A percentile compares a stretch with the other conserved stretches of the same genome.
phyloP scores from a whole-genome alignment of 2,329 filamentous ascomycete species.

The Pseudogymnoascus sp. region DNA sequence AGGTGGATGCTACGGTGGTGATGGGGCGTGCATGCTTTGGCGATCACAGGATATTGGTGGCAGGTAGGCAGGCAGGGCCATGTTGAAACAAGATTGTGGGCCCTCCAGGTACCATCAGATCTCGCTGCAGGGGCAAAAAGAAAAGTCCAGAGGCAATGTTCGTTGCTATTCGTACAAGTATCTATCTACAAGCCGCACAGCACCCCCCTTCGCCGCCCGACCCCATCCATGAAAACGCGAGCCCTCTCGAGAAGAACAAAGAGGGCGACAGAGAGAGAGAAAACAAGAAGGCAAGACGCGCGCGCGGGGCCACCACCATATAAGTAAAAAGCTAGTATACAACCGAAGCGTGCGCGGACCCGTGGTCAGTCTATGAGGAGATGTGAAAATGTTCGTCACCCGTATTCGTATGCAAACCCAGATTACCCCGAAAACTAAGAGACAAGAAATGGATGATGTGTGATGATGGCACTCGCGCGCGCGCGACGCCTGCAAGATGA shows the following conservation, averaged over 20 bases:
- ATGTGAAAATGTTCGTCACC: slow-evolving; percentile 5
- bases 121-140: not conserved
- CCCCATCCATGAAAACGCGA: not conserved
- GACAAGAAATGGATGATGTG: slow-evolving; percentile 6
- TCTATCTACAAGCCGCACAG: slow-evolving; percentile 9
- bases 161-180: slow-evolving; percentile 9
- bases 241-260: not conserved
- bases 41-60: not conserved
- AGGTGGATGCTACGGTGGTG: not conserved
- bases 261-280: not conserved
- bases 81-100: not conserved
- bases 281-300: not conserved
- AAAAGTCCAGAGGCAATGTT: not conserved
- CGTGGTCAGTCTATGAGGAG: slow-evolving; percentile 1
- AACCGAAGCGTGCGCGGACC: slow-evolving; percentile 3
- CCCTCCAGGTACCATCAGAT: not conserved
- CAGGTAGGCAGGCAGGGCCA: not conserved
- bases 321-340: slow-evolving; percentile 6
- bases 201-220: not conserved
- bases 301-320: not conserved
- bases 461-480: not conserved
- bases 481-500: not conserved
- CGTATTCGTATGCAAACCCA: slow-evolving; percentile 1
- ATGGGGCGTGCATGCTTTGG: slow-evolving; percentile 3
- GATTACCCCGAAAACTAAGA: slow-evolving; percentile 1